Percentiles rank a stretch among this genome's conserved stretches.
Conservation (phyloP, 2,329 filamentous ascomycete species). For the Colletotrichum shisoi region DNA sequence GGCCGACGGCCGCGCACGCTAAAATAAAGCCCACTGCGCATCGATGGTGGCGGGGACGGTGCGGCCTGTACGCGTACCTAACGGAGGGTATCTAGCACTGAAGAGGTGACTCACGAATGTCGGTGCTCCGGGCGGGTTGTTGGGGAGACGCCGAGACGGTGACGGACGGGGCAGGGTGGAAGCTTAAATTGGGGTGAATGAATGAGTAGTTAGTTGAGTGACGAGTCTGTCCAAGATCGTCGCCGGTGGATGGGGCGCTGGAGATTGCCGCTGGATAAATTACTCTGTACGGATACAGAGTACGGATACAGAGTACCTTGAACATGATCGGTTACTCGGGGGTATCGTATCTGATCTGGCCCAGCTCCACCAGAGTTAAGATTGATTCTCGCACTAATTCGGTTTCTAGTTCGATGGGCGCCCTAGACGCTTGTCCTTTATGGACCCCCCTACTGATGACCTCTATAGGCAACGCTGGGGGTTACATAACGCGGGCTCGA, state of each 20-base stretch:
- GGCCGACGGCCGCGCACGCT: slow-evolving; percentile 32
- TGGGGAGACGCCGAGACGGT: slow-evolving; percentile 13
- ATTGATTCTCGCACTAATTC: too few relatives aligned
- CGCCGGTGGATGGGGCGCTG: neutral
- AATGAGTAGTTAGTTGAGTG: neutral
- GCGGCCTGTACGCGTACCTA: neutral
- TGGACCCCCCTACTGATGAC: too few relatives aligned
- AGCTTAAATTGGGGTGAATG: neutral
- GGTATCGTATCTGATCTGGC: too few relatives aligned
- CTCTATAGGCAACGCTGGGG: too few relatives aligned
- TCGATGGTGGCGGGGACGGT: slow-evolving; percentile 25
- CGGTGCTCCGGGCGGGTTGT: slow-evolving; percentile 22
- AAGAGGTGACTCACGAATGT: slow-evolving; percentile 1
- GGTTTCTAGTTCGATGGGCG: too few relatives aligned
- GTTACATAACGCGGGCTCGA: too few relatives aligned
- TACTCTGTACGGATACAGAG: too few relatives aligned
- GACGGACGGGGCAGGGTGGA: neutral
- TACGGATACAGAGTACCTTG: too few relatives aligned
- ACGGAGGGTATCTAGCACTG: neutral
- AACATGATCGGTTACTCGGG: too few relatives aligned
- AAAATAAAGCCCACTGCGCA: slow-evolving; percentile 26
- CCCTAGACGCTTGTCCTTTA: too few relatives aligned
- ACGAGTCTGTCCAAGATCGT: slow-evolving; percentile 3
- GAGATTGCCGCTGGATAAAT: neutral
- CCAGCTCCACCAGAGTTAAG: too few relatives aligned